Percentiles rank a stretch among this genome's conserved stretches.
phyloP scores from a whole-genome alignment of 2,329 filamentous ascomycete species.

The Trichoderma sp. region DNA sequence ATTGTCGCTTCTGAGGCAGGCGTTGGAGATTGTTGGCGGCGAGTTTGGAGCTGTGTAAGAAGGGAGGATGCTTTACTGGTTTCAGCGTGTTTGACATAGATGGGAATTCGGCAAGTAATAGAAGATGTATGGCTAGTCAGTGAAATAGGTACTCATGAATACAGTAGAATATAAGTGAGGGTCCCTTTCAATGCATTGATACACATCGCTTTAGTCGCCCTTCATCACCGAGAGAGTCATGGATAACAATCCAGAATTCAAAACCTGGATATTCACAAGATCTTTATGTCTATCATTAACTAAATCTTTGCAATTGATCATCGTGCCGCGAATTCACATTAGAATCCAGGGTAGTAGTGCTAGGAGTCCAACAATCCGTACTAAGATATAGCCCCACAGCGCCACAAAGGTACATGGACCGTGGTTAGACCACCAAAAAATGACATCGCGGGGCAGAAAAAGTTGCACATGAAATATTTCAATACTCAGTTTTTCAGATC shows the following conservation, averaged over 20 bases:
- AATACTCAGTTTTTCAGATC: too few species aligned
- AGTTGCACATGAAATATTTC: slow-evolving; percentile 5
- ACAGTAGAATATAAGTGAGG: neutral
- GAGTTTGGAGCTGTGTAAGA: slow-evolving; percentile 39
- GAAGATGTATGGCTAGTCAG: neutral
- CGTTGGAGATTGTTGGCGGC: slow-evolving; percentile 62
- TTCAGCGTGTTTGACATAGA: neutral
- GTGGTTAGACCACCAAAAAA: slow-evolving; percentile 10
- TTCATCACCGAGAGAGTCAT: neutral
- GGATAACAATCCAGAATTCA: too few species aligned
- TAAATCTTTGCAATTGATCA: neutral
- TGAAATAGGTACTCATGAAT: neutral
- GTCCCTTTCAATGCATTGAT: neutral
- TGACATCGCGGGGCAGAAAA: slow-evolving; percentile 24
- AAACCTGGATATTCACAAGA: too few species aligned
- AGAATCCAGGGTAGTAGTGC: neutral
- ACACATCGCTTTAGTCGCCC: neutral
- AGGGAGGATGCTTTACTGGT: neutral
- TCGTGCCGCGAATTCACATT: neutral
- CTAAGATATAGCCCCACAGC: neutral
- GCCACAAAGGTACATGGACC: slow-evolving; percentile 1
- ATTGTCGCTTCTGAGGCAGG: slow-evolving; percentile 57
- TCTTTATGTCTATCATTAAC: neutral
- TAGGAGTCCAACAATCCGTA: neutral
- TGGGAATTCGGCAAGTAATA: neutral